Evolutionary conservation across 208 protist species (phyloP).

Genomic region (Hexamita inflata): DNA sequence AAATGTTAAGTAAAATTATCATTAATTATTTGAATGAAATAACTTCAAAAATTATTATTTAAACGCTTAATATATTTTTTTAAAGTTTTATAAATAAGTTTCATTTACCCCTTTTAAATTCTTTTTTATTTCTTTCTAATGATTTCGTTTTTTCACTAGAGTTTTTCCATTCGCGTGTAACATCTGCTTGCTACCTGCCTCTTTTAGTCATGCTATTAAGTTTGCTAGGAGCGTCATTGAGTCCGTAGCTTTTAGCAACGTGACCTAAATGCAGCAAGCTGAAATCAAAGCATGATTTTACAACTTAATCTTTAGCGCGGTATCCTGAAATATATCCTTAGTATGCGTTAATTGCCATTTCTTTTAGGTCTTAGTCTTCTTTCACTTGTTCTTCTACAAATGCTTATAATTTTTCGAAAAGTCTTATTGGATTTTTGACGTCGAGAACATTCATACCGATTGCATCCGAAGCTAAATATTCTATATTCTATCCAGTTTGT

Average conservation of each 20-base stretch:
- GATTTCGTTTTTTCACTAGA: too few relatives aligned
- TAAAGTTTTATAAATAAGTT: too few relatives aligned
- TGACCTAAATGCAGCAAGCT: not conserved
- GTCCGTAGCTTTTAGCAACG: constrained; percentile 13
- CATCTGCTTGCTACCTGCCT: too few relatives aligned
- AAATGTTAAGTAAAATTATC: too few relatives aligned
- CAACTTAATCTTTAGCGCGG: not conserved
- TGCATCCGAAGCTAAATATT: not conserved
- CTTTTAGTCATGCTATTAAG: too few relatives aligned
- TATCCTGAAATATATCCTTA: constrained; percentile 5
- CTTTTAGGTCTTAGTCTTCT: not conserved
- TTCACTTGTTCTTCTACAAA: not conserved
- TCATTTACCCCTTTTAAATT: too few relatives aligned
- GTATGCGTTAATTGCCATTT: not conserved
- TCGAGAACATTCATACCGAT: not conserved
- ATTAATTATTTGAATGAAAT: too few relatives aligned
- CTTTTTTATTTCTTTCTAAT: too few relatives aligned
- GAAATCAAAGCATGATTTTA: not conserved
- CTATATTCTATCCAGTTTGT: not conserved
- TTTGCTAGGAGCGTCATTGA: constrained; percentile 4
- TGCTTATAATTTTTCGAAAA: not conserved
- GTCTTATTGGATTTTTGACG: not conserved
- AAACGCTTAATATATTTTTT: too few relatives aligned
- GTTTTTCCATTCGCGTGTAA: too few relatives aligned
- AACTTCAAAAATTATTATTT: too few relatives aligned